phyloP scores from a whole-genome alignment of 768 basidiomycete genomes.

The Kwoniella botswanensis region DNA sequence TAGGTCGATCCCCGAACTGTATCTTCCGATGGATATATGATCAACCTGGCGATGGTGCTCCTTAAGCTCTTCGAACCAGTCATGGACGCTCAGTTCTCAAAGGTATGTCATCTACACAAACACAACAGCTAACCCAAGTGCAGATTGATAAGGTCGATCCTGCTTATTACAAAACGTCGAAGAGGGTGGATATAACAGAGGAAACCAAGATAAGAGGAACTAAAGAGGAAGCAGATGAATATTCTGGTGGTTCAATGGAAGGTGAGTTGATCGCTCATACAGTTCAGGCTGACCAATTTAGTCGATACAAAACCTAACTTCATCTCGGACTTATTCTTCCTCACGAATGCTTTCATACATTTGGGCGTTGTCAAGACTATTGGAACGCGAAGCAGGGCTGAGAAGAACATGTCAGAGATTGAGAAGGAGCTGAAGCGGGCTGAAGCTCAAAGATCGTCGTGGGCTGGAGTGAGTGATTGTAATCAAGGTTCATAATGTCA shows the following conservation, averaged over 20 bases:
- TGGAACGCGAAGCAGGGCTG: slow-evolving; percentile 66
- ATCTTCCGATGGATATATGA: slow-evolving; percentile 88
- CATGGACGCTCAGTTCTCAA: slow-evolving; percentile 87
- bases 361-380: slow-evolving; percentile 84
- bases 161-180: slow-evolving; percentile 74
- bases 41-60: slow-evolving; percentile 82
- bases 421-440: slow-evolving; percentile 76
- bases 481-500: slow-evolving; percentile 7
- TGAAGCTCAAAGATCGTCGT: slow-evolving; percentile 71
- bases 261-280: slow-evolving; percentile 13
- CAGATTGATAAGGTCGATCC: slow-evolving; percentile 92
- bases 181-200: slow-evolving; percentile 76
- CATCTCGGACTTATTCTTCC: slow-evolving; percentile 92
- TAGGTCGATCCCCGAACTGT: slow-evolving; percentile 85
- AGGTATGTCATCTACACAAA: slow-evolving; percentile 62
- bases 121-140: slow-evolving; percentile 13
- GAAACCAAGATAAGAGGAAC: slow-evolving; percentile 95
- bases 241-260: slow-evolving; percentile 64
- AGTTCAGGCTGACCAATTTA: neutral
- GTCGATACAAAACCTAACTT: slow-evolving; percentile 79
- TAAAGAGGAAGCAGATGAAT: slow-evolving; percentile 78
- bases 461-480: slow-evolving; percentile 73
- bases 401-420: slow-evolving; percentile 63
- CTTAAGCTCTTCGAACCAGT: slow-evolving; percentile 90
- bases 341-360: slow-evolving; percentile 84